Evolutionary conservation across 352 stramenopile species (phyloP).

Genomic region (Thalassiosira exigua): DNA sequence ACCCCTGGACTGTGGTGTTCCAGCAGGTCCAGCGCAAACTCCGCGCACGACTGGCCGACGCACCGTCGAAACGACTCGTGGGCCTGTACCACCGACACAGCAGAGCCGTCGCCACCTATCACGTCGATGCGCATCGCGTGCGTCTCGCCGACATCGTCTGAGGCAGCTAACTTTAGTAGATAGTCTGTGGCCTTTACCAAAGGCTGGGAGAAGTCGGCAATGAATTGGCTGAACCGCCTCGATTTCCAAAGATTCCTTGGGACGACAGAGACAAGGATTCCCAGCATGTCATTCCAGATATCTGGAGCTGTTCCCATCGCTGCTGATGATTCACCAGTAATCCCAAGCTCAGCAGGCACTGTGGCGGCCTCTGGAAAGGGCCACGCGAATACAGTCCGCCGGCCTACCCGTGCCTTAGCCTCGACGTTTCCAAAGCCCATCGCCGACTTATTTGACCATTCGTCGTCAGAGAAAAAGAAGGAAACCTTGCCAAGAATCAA

Average conservation of each 20-base stretch:
- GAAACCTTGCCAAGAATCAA: constrained; percentile 62
- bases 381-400: constrained; percentile 70
- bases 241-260: constrained; percentile 64
- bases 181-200: constrained; percentile 64
- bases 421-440: constrained; percentile 16
- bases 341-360: constrained; percentile 48
- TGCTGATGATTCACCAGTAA: constrained; percentile 51
- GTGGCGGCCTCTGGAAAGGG: constrained; percentile 78
- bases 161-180: constrained; percentile 35
- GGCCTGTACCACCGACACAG: constrained; percentile 55
- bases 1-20: constrained; percentile 40
- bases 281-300: constrained; percentile 74
- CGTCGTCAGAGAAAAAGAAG: constrained; percentile 60
- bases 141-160: constrained; percentile 58
- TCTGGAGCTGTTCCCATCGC: constrained; percentile 77
- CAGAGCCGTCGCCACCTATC: constrained; percentile 8
- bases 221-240: constrained; percentile 63
- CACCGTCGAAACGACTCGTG: constrained; percentile 75
- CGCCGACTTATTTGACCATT: constrained; percentile 1
- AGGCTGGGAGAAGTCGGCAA: constrained; percentile 76
- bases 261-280: constrained; percentile 64
- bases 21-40: constrained; percentile 71
- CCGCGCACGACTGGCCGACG: constrained; percentile 73
- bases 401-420: constrained; percentile 45
- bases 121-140: constrained; percentile 80